Evolutionary conservation across 306 rosid genomes (phyloP), one percentile per base, ranked within the genome.

Genomic region (Quercus gilva): DNA sequence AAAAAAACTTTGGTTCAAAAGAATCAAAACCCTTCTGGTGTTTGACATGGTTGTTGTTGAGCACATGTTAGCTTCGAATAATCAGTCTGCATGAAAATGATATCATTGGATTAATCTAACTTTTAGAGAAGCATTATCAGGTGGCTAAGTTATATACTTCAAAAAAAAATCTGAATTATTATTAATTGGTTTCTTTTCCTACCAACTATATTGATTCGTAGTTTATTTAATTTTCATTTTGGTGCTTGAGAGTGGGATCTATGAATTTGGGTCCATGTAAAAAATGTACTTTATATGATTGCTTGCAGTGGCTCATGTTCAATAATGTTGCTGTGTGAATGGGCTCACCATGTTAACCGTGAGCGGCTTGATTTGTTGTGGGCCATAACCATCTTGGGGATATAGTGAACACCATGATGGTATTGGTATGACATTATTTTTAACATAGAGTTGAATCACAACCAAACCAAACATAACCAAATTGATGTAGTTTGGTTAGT

Each of bases 171-270:
- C 5, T 6, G 3, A 33, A 33, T 41, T 41, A 31, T 35, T 35
- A 41, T 41, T 41, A 31, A 18, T 49, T 17, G 82, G 84, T 80
- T 74, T 80, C 82, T 69, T 37, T 67, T 61, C 76, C 49, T 59
- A 63, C 85, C 49, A 77, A 77, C 77, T 65, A 69, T 28, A 5
- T 64, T 3, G 15, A 13, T 67, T 1, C 0, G 5, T 8, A 18
- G 72, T 0, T 33, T 14, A 29, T 64, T 6, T 23, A 25, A 13
- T 25, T 25, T 17, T 15, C 18, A 18, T 67, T 33, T 67, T 19
- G 52, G 72, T 35, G 72, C 52, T 33, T 41, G 10, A 6, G 37
- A 61, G 49, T 65, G 51, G 51, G 75, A 64, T 80, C 25, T 64
- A 55, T 74, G 60, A 74, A 80, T 64, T 74, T 63, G 55, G 49